Percentiles rank a stretch among this genome's conserved stretches.
These are phyloP conservation scores for Eragrostis curvula DNA, from an alignment of 176 grass and related monocot genomes.

Conservation along the genomic window DNA sequence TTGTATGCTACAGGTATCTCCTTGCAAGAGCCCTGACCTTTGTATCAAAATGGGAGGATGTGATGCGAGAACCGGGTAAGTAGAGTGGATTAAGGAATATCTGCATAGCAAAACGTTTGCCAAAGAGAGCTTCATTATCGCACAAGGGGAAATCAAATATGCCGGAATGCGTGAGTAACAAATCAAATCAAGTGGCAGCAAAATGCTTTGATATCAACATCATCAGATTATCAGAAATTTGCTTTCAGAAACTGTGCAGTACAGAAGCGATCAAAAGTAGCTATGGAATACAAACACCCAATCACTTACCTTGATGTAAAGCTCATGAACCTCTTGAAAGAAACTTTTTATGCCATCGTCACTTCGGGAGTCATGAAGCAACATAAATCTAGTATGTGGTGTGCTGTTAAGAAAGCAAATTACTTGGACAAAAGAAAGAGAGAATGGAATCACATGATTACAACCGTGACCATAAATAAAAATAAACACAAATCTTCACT, in stretches of 20 bases:
- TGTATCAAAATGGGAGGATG: constrained; percentile 78
- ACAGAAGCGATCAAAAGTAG: neutral
- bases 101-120: constrained; percentile 36
- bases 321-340: constrained; percentile 95
- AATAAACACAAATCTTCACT: constrained; percentile 5
- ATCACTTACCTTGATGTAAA: constrained; percentile 80
- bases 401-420: too few species aligned
- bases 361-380: constrained; percentile 91
- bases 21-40: constrained; percentile 83
- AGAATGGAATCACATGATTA: neutral
- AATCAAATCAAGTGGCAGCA: too few species aligned
- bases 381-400: constrained; percentile 89
- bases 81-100: constrained; percentile 76
- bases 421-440: too few species aligned
- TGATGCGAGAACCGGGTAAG: constrained; percentile 75
- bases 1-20: constrained; percentile 61
- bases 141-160: neutral
- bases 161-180: too few species aligned
- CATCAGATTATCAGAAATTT: neutral
- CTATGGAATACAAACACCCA: neutral
- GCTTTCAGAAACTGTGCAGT: neutral
- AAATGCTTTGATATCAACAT: neutral
- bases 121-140: neutral
- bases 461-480: constrained; percentile 1
- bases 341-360: constrained; percentile 95